phyloP scores from a whole-genome alignment of 495 filamentous ascomycete genomes.

The Penicillium maclennaniae region DNA sequence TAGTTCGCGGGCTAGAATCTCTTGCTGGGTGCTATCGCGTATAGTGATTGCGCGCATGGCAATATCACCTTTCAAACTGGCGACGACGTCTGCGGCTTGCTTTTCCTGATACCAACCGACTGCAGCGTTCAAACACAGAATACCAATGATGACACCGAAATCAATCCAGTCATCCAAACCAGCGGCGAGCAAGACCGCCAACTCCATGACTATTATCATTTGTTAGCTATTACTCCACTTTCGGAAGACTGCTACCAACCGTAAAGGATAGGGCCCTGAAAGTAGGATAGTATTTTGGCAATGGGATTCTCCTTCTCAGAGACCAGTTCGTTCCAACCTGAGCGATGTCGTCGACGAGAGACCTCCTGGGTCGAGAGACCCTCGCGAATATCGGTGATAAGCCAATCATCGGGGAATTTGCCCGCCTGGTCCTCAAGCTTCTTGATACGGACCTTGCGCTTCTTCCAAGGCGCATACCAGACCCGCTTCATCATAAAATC shows the following conservation, averaged over 20 bases:
- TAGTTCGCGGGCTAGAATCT: constrained; percentile 69
- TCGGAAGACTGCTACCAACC: constrained; percentile 43
- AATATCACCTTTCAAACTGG: constrained; percentile 75
- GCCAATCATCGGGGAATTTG: constrained; percentile 65
- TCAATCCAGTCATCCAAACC: constrained; percentile 76
- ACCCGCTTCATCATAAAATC: constrained; percentile 33
- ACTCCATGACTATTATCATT: constrained; percentile 63
- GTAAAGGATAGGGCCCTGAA: constrained; percentile 77
- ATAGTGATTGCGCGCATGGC: constrained; percentile 68
- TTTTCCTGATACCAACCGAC: constrained; percentile 86
- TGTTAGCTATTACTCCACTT: constrained; percentile 19
- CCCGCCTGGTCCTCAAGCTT: constrained; percentile 28
- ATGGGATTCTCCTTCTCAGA: constrained; percentile 73
- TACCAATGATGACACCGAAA: constrained; percentile 79
- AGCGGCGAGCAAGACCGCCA: constrained; percentile 70
- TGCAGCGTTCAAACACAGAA: constrained; percentile 67
- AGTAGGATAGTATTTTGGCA: constrained; percentile 68
- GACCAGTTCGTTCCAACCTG: constrained; percentile 68
- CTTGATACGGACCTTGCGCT: constrained; percentile 48
- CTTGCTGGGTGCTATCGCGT: constrained; percentile 60
- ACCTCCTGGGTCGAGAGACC: constrained; percentile 56
- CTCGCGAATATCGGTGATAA: constrained; percentile 61
- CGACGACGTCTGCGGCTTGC: constrained; percentile 77
- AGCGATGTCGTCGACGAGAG: constrained; percentile 53
- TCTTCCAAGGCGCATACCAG: constrained; percentile 58